Evolutionary conservation across 140 eudicot species (phyloP).

Genomic region (Stevia rebaudiana): DNA sequence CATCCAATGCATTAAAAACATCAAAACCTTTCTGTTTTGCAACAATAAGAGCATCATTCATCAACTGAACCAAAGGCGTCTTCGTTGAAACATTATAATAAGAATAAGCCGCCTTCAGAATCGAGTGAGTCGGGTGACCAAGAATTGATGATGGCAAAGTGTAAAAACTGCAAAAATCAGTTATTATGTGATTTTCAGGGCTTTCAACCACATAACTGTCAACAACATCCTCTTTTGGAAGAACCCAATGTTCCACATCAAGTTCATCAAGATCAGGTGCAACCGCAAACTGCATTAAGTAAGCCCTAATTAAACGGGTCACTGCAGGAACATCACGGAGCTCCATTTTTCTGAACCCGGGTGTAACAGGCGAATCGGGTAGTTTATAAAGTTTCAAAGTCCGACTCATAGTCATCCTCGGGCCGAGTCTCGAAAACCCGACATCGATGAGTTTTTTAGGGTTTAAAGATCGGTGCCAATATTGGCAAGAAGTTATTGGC

Average conservation of each 20-base stretch:
- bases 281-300: conserved; percentile 45
- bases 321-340: conserved; percentile 61
- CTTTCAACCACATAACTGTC: conserved; percentile 58
- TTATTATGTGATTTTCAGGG: conserved; percentile 46
- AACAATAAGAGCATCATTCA: conserved; percentile 58
- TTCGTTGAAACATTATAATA: conserved; percentile 54
- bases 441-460: conserved; percentile 63
- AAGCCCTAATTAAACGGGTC: conserved; percentile 44
- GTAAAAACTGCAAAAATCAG: conserved; percentile 61
- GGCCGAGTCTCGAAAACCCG: conserved; percentile 60
- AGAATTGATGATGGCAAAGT: conserved; percentile 53
- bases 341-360: conserved; percentile 62
- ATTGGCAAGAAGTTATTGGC: conserved; percentile 54
- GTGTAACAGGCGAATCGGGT: conserved; percentile 39
- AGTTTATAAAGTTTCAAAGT: conserved; percentile 54
- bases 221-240: conserved; percentile 50
- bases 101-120: conserved; percentile 56
- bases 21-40: conserved; percentile 58
- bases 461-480: conserved; percentile 60
- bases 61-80: conserved; percentile 55
- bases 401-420: conserved; percentile 64
- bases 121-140: conserved; percentile 54
- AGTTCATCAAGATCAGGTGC: conserved; percentile 60
- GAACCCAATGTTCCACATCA: conserved; percentile 67
- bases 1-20: conserved; percentile 58